Base-by-base conservation (phyloP, 176 grass and related monocot species). In the Saccharum spontaneum region DNA sequence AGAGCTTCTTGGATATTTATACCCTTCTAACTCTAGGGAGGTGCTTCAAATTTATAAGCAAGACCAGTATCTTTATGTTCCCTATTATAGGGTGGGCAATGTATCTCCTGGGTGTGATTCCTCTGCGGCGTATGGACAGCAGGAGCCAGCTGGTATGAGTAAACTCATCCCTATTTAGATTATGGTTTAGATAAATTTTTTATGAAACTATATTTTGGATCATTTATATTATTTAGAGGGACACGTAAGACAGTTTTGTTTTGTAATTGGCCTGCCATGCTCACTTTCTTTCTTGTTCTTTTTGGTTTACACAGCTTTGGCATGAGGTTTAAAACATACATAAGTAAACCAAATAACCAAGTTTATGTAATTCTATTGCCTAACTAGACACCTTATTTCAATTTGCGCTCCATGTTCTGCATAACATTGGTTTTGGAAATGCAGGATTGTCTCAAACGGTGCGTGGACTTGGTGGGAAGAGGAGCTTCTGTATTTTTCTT, bases 11-110 rank as follows among this genome's bases (percentile, higher is more conserved):
- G 85, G 96, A 98, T 82, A 95, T 95, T 54, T 95, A 98, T 73
- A 95, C 93, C 46, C 91, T 98, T 87, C 80, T 95, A 28, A 92
- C 93, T 40, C 80, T 95, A 72, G 91, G 93, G 26, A 89, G 87
- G 77, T 93, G 96, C 87, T 98, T 92, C 89, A 98, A 98, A 77
- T 87, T 98, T 87, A 98, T 98, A 83, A 98, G 96, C 96, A 98
- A 98, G 89, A 95, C 89, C 18, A 94, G 96, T 85, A 98, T 95
- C 77, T 98, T 98, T 78, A 50, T 98, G 68, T 87, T 95, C 82
- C 96, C 96, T 36, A 89, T 98, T 80, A 94, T 98, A 81, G 96
- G 96, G 10, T 98, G 96, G 96, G 96, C 96, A 4, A 98, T 98
- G 96, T 93, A 92, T 87, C 90, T 98, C 77, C 75, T 95, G 74